Conservation (phyloP, 1,139 yeast species). For the Zhuliangozyma blackwelliae region DNA sequence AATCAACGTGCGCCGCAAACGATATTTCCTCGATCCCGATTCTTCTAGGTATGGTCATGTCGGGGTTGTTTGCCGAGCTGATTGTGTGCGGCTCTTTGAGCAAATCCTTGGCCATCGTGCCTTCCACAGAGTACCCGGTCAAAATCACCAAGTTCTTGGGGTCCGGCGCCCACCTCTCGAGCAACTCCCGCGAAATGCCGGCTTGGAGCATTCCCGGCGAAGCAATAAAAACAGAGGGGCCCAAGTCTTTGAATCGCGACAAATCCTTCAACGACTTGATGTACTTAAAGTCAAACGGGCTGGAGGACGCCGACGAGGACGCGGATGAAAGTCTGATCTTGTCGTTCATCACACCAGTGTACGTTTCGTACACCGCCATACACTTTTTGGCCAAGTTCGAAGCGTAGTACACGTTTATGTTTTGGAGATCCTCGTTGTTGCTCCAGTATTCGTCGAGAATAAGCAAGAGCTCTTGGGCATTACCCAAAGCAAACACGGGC, state of each 20-base stretch:
- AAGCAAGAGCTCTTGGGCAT: conserved; percentile 88
- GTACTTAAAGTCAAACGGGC: conserved; percentile 88
- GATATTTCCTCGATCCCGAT: conserved; percentile 91
- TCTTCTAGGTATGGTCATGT: conserved; percentile 79
- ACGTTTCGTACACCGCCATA: conserved; percentile 96
- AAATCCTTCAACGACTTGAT: conserved; percentile 75
- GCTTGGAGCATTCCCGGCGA: conserved; percentile 98
- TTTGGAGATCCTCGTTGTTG: conserved; percentile 74
- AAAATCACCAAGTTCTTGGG: conserved; percentile 80
- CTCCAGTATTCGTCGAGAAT: conserved; percentile 95
- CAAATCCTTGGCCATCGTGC: conserved; percentile 91
- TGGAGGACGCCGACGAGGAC: conserved; percentile 34
- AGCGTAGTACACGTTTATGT: conserved; percentile 82
- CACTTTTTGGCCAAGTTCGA: conserved; percentile 92
- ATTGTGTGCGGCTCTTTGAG: conserved; percentile 86
- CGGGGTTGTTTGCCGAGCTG: conserved; percentile 76
- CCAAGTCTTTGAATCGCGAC: conserved; percentile 85
- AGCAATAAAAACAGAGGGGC: conserved; percentile 95
- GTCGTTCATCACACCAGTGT: conserved; percentile 96
- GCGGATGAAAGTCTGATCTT: conserved; percentile 65
- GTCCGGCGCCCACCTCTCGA: conserved; percentile 98
- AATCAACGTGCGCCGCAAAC: conserved; percentile 98
- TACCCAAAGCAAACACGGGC: conserved; percentile 95
- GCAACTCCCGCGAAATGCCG: conserved; percentile 85
- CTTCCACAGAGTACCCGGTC: conserved; percentile 98